Percentiles rank a stretch among this genome's conserved stretches.
Conservation (phyloP, 345 rosid species). For the Salix arbutifolia region DNA sequence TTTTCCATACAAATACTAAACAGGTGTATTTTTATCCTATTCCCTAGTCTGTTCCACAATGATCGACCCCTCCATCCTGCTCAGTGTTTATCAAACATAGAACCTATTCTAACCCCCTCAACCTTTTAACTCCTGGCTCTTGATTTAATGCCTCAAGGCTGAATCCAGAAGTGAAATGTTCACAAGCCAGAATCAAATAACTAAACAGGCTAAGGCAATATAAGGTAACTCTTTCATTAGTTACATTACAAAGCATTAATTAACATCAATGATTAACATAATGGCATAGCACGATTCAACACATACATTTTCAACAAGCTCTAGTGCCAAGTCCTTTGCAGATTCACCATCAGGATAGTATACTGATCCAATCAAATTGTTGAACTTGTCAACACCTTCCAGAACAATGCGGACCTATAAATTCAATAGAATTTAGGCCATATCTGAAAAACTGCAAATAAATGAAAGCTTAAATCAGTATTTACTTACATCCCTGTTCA, state of each 20-base stretch:
- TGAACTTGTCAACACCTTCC: constrained; percentile 93
- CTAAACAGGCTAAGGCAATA: neutral
- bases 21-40: neutral
- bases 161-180: neutral
- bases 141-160: neutral
- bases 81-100: neutral
- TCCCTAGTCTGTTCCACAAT: neutral
- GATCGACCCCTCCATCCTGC: neutral
- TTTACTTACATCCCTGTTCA: constrained; percentile 75
- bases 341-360: constrained; percentile 84
- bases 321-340: constrained; percentile 82
- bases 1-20: too few relatives aligned
- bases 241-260: neutral
- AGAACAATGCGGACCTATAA: constrained; percentile 90
- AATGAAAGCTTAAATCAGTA: neutral
- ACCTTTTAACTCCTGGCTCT: neutral
- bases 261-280: neutral
- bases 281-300: neutral
- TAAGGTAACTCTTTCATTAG: neutral
- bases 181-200: neutral
- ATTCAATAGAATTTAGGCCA: constrained; percentile 4
- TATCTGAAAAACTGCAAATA: neutral
- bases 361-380: constrained; percentile 90
- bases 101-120: neutral
- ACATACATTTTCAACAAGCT: constrained; percentile 84